These are phyloP conservation scores for Salvia hispanica DNA, from an alignment of 257 asterid genomes.

Conservation along the genomic window DNA sequence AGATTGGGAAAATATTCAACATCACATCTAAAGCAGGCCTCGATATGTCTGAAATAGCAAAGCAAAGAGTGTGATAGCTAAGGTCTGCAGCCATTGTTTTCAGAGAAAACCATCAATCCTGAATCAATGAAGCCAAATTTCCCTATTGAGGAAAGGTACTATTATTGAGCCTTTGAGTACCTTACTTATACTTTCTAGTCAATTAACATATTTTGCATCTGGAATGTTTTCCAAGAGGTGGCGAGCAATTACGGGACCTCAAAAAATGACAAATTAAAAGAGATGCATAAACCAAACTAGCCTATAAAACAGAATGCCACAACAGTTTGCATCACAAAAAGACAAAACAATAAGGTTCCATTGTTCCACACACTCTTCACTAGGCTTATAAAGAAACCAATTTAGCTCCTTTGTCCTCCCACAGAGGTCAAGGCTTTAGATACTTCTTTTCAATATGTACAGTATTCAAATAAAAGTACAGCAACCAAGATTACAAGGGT, in stretches of 20 bases:
- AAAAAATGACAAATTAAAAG: neutral
- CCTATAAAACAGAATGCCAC: neutral
- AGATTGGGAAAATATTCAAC: neutral
- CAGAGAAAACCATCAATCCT: neutral
- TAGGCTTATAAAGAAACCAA: neutral
- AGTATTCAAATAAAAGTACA: neutral
- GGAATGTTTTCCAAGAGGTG: neutral
- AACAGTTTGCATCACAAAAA: neutral
- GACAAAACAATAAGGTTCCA: neutral
- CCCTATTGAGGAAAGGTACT: neutral
- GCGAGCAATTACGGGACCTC: neutral
- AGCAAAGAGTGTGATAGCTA: neutral
- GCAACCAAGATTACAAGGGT: conserved; percentile 2
- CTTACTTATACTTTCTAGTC: neutral
- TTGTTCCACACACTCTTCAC: neutral
- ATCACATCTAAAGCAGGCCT: conserved; percentile 7
- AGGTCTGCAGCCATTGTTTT: neutral
- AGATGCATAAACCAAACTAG: conserved; percentile 10
- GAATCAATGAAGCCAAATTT: neutral
- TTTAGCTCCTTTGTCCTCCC: neutral
- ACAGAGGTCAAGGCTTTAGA: neutral
- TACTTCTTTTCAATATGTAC: neutral
- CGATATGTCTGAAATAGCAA: neutral
- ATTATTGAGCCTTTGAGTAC: neutral
- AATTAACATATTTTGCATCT: neutral